phyloP scores from a whole-genome alignment of 257 asterid species.

The Salvia miltiorrhiza region DNA sequence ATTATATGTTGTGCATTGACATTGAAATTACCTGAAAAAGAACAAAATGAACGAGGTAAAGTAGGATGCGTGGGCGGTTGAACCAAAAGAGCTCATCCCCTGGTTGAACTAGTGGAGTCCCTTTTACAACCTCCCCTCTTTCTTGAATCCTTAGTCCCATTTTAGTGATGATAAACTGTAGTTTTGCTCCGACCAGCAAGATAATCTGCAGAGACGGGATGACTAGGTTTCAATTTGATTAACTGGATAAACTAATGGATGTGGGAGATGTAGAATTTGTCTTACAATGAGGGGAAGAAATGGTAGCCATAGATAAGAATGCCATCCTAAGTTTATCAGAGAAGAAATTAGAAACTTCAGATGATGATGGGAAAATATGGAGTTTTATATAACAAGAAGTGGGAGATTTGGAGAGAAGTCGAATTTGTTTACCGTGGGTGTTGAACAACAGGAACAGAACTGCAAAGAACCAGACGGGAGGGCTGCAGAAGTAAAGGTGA shows the following conservation, averaged over 20 bases:
- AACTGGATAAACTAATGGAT: background rate
- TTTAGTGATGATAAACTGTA: slow-evolving; percentile 60
- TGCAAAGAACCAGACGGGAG: slow-evolving; percentile 63
- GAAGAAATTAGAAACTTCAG: background rate
- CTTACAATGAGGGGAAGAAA: slow-evolving; percentile 55
- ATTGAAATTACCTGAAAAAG: slow-evolving; percentile 52
- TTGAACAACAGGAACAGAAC: slow-evolving; percentile 58
- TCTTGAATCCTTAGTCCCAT: slow-evolving; percentile 61
- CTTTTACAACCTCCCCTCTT: slow-evolving; percentile 61
- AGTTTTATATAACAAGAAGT: background rate
- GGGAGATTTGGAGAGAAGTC: background rate
- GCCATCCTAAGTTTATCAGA: slow-evolving; percentile 39
- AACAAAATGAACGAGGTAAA: slow-evolving; percentile 57
- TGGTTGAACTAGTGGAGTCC: slow-evolving; percentile 52
- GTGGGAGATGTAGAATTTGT: background rate
- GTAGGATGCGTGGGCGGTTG: slow-evolving; percentile 50
- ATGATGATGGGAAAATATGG: background rate
- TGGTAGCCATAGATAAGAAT: slow-evolving; percentile 64
- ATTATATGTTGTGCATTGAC: background rate
- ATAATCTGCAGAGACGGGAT: slow-evolving; percentile 37
- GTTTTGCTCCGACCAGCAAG: slow-evolving; percentile 57
- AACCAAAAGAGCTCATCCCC: slow-evolving; percentile 71
- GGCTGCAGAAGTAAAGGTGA: slow-evolving; percentile 34
- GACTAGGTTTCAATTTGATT: background rate
- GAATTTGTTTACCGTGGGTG: slow-evolving; percentile 48